Conservation (phyloP, 768 basidiomycete genomes). For the Lactarius vividus region DNA sequence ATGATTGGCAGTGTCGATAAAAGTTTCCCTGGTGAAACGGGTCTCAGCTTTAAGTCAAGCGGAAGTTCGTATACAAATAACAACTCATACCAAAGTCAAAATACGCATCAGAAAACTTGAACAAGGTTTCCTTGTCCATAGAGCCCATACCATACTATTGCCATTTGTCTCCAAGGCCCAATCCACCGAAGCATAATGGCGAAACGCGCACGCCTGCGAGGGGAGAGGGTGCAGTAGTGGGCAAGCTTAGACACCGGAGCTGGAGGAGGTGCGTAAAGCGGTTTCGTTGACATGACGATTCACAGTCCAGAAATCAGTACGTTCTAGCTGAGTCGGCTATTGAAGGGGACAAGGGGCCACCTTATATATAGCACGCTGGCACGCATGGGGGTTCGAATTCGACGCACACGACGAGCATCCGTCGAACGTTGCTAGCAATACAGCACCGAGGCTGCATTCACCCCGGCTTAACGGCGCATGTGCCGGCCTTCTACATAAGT, state of each 20-base stretch:
- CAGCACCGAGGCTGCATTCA: background rate
- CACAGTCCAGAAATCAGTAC: background rate
- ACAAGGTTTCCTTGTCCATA: constrained; percentile 42
- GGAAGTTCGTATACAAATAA: background rate
- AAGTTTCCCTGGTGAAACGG: constrained; percentile 30
- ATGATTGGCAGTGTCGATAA: constrained; percentile 39
- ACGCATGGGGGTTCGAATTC: background rate
- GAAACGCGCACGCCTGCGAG: constrained; percentile 40
- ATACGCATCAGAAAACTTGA: constrained; percentile 46
- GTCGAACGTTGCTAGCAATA: background rate
- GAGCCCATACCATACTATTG: constrained; percentile 35
- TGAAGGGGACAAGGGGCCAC: background rate
- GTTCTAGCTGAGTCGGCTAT: background rate
- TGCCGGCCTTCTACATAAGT: too few relatives aligned
- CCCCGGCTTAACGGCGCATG: too few relatives aligned
- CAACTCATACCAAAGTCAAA: constrained; percentile 41
- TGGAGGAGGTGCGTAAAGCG: constrained; percentile 12
- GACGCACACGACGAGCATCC: background rate
- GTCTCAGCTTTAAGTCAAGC: background rate
- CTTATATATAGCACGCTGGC: background rate
- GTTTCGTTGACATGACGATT: background rate
- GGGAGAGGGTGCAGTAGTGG: constrained; percentile 35
- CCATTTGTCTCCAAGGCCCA: constrained; percentile 43
- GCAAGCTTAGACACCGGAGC: constrained; percentile 32
- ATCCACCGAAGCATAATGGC: constrained; percentile 38